Base-by-base conservation (phyloP, 805 yeast species). In the Yarrowia keelungensis region DNA sequence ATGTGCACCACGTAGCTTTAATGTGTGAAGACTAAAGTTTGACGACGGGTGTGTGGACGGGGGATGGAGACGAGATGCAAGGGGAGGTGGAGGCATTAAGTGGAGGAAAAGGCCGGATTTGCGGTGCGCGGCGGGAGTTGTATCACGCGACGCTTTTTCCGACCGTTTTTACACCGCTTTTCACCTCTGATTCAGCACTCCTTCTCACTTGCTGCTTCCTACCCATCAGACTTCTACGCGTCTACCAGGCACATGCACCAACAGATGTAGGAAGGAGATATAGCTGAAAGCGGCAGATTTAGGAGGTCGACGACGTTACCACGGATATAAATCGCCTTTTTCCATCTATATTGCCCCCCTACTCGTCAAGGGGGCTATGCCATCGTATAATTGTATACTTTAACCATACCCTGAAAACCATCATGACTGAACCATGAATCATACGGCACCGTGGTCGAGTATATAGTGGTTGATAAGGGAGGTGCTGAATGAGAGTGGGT, bases 1-100 rank as follows among this genome's bases (percentile, higher is more conserved):
- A 47, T 22, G 51, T 8, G 43, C 58, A 50, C 42, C 58, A 51
- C 58, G 58, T 51, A 51, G 58, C 58, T 51, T 51, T 36, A 50
- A 50, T 32, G 26, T 10, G 15, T 5, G 32, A 26, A 11, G 3
- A 9, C n/a, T 35, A 35, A 16, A n/a, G 39, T 50, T 50, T 50
- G 41, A 22, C 15, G 16, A 26, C 1, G 32, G 19, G 32, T 26
- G 32, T 26, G 32, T 26, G 32, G 32, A 26, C 32, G 32, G 32
- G 1, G 32, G 32, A 26, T 26, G 32, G 32, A 26, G 32, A 26
- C 4, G 32, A 3, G 32, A 5, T 26, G 32, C 7, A 26, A 10
- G 12, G 22, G 47, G 47, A 10, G 47, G n/a, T 5, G 12, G 47
- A 16, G 22, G 22, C 22, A 19, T 26, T 26, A 26, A 26, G 32